Conservation (phyloP, 2,329 filamentous ascomycete species). For the Pseudogymnoascus sp. region DNA sequence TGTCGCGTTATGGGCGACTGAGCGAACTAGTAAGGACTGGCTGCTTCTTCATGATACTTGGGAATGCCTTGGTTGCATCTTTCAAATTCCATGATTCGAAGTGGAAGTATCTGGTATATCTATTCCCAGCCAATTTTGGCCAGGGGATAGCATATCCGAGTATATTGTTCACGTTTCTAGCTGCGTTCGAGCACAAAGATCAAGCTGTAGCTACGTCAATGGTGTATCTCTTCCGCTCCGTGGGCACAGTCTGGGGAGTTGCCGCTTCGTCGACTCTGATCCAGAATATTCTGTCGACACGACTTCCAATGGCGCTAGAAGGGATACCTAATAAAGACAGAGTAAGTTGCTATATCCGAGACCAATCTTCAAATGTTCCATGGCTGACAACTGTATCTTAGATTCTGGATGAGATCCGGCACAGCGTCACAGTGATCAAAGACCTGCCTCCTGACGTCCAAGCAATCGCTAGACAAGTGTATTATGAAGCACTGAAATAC, state of each 20-base stretch:
- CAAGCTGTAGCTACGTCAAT: constrained; percentile 58
- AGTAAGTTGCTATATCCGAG: constrained; percentile 37
- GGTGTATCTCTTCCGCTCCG: constrained; percentile 56
- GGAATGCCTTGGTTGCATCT: constrained; percentile 46
- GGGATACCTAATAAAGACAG: constrained; percentile 52
- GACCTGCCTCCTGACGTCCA: constrained; percentile 51
- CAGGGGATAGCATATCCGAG: constrained; percentile 55
- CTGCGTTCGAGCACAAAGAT: constrained; percentile 58
- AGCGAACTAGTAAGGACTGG: constrained; percentile 47
- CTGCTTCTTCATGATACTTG: constrained; percentile 45
- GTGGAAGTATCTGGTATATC: constrained; percentile 51
- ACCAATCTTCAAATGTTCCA: background rate
- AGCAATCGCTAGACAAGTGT: constrained; percentile 50
- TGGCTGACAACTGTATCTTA: constrained; percentile 32
- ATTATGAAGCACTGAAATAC: constrained; percentile 52
- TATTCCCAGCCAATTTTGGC: constrained; percentile 53
- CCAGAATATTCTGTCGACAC: constrained; percentile 53
- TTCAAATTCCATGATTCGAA: constrained; percentile 44
- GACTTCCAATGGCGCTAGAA: constrained; percentile 47
- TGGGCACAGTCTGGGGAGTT: constrained; percentile 60
- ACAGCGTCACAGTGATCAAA: constrained; percentile 52
- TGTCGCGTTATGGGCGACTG: constrained; percentile 50
- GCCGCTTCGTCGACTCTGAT: constrained; percentile 56
- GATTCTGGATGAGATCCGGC: constrained; percentile 56
- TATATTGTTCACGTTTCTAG: constrained; percentile 55